Evolutionary conservation across 1,284 basidiomycete species (phyloP).

Genomic region (Cystobasidium sp.): DNA sequence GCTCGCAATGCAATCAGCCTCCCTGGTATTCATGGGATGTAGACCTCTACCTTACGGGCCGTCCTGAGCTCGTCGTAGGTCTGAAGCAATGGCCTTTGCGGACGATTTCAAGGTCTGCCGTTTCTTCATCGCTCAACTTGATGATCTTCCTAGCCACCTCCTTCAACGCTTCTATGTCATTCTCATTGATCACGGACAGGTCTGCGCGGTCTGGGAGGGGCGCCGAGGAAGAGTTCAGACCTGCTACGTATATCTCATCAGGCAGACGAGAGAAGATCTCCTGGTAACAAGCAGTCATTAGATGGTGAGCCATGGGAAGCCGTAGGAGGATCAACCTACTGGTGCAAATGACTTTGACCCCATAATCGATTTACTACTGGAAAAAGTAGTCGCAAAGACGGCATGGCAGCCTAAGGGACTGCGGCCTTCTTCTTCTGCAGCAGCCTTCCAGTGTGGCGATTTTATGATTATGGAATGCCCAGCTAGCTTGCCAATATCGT

Average conservation of each 20-base stretch:
- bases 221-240: constrained; percentile 14
- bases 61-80: constrained; percentile 27
- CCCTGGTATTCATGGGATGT: background rate
- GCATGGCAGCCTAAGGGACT: constrained; percentile 17
- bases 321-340: background rate
- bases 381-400: constrained; percentile 34
- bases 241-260: constrained; percentile 36
- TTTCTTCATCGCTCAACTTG: constrained; percentile 2
- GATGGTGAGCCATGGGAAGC: background rate
- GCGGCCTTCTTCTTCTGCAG: background rate
- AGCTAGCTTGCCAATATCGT: constrained; percentile 15
- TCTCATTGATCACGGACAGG: background rate
- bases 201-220: constrained; percentile 16
- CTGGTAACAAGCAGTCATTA: background rate
- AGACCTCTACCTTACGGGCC: constrained; percentile 1
- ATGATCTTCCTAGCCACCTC: constrained; percentile 23
- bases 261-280: constrained; percentile 34
- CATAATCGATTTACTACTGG: background rate
- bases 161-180: constrained; percentile 20
- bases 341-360: constrained; percentile 31
- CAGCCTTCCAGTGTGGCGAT: constrained; percentile 27
- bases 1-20: background rate
- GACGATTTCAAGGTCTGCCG: constrained; percentile 19
- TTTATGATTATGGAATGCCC: constrained; percentile 26
- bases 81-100: constrained; percentile 29